Conservation (phyloP, 2,329 filamentous ascomycete species). For the Exophiala aquamarina region DNA sequence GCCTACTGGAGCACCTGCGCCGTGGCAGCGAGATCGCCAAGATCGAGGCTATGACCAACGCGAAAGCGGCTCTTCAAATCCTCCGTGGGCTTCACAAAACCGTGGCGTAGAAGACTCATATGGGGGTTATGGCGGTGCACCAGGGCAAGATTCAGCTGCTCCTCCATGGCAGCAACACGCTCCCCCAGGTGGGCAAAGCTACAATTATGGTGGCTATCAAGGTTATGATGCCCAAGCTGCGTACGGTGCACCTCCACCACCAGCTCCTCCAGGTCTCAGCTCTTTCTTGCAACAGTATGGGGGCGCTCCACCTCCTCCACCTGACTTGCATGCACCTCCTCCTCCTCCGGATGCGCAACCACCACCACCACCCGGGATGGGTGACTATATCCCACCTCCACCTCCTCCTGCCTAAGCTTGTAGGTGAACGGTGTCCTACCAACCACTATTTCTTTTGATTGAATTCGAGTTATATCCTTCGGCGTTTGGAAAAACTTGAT, state of each 20-base stretch:
- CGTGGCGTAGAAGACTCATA: conserved; percentile 39
- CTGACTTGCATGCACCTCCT: conserved; percentile 41
- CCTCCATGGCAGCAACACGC: conserved; percentile 64
- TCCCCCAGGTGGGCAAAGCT: conserved; percentile 45
- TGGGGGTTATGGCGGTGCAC: conserved; percentile 41
- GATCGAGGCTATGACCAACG: conserved; percentile 52
- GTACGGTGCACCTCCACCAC: conserved; percentile 40
- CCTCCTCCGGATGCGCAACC: conserved; percentile 34
- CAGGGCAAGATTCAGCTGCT: conserved; percentile 38
- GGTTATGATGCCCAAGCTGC: conserved; percentile 41
- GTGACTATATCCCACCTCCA: conserved; percentile 20
- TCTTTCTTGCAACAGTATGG: conserved; percentile 62
- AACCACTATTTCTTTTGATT: too few relatives aligned
- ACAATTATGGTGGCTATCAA: conserved; percentile 58
- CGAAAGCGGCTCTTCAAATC: conserved; percentile 36
- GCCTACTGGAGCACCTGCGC: conserved; percentile 53
- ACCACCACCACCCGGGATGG: conserved; percentile 22
- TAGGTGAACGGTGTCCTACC: too few relatives aligned
- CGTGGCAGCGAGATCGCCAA: conserved; percentile 64
- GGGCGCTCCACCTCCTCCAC: conserved; percentile 58
- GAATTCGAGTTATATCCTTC: too few relatives aligned
- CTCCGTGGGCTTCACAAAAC: conserved; percentile 33
- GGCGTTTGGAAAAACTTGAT: too few relatives aligned
- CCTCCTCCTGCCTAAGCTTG: conserved; percentile 9
- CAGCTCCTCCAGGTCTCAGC: conserved; percentile 57